Evolutionary conservation across 2,329 filamentous ascomycete species (phyloP).

Genomic region (Cladorrhinum sp.): DNA sequence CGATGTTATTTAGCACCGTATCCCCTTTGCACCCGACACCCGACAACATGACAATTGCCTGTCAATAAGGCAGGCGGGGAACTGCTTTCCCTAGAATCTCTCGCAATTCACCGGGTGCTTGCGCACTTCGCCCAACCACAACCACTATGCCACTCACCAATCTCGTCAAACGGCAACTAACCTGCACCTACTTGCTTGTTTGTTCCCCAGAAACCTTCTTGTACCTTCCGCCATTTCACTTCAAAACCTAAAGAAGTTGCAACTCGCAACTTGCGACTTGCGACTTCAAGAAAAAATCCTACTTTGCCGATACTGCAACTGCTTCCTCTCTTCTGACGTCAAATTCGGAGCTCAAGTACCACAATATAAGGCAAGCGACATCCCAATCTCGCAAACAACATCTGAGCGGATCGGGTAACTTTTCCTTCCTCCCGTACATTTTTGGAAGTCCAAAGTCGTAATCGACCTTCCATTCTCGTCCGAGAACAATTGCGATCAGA

Average conservation of each 20-base stretch:
- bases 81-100: not conserved
- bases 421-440: not conserved
- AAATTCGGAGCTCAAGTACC: conserved; percentile 17
- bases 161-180: not conserved
- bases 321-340: conserved; percentile 11
- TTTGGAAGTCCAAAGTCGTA: conserved; percentile 5
- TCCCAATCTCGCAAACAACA: conserved; percentile 14
- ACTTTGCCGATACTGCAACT: not conserved
- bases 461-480: not conserved
- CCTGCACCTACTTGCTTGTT: not conserved
- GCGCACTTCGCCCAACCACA: not conserved
- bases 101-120: not conserved
- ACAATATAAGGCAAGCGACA: conserved; percentile 20
- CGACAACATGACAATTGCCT: not conserved
- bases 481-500: not conserved
- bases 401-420: not conserved
- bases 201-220: not conserved
- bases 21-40: not conserved
- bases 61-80: not conserved
- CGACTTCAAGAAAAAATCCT: not conserved
- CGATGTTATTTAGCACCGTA: not conserved
- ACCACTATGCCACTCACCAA: not conserved
- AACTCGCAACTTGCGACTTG: not conserved
- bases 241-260: not conserved
- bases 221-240: not conserved